Conservation (phyloP, 345 rosid species). For the Brassica incana region DNA sequence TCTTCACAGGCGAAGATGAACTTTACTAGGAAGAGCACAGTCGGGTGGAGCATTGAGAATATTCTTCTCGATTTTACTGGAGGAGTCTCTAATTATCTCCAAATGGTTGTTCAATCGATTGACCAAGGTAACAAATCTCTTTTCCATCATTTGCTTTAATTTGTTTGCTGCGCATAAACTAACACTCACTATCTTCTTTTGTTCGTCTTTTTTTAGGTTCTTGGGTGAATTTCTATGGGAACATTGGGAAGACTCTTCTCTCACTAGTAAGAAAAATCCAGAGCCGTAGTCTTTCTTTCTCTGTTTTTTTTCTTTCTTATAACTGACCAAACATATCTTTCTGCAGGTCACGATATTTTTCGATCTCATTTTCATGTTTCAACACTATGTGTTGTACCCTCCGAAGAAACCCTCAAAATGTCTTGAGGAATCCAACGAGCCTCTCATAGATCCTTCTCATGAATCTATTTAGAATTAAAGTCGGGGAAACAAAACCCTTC, state of each 20-base stretch:
- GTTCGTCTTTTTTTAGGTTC: slow-evolving; percentile 57
- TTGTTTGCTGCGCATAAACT: slow-evolving; percentile 11
- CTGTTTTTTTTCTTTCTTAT: slow-evolving; percentile 7
- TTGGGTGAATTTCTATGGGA: slow-evolving; percentile 96
- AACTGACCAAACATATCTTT: not conserved
- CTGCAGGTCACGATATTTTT: slow-evolving; percentile 75
- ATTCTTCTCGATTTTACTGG: slow-evolving; percentile 85
- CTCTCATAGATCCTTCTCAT: slow-evolving; percentile 52
- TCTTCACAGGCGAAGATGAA: slow-evolving; percentile 72
- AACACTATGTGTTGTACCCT: slow-evolving; percentile 78
- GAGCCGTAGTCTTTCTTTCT: not conserved
- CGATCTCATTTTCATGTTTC: slow-evolving; percentile 81
- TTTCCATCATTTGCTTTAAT: not conserved
- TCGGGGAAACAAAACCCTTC: not conserved
- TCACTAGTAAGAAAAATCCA: slow-evolving; percentile 58
- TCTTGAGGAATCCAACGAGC: slow-evolving; percentile 46
- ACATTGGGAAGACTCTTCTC: slow-evolving; percentile 81
- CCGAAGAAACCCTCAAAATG: slow-evolving; percentile 38
- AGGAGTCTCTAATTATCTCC: slow-evolving; percentile 67
- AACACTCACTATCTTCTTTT: not conserved
- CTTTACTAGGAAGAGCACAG: slow-evolving; percentile 80
- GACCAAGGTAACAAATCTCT: slow-evolving; percentile 65
- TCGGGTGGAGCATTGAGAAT: slow-evolving; percentile 89
- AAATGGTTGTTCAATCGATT: slow-evolving; percentile 76
- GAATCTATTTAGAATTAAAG: slow-evolving; percentile 46